Conservation (phyloP, 768 basidiomycete species). For the Hygrophoropsis aurantiaca region DNA sequence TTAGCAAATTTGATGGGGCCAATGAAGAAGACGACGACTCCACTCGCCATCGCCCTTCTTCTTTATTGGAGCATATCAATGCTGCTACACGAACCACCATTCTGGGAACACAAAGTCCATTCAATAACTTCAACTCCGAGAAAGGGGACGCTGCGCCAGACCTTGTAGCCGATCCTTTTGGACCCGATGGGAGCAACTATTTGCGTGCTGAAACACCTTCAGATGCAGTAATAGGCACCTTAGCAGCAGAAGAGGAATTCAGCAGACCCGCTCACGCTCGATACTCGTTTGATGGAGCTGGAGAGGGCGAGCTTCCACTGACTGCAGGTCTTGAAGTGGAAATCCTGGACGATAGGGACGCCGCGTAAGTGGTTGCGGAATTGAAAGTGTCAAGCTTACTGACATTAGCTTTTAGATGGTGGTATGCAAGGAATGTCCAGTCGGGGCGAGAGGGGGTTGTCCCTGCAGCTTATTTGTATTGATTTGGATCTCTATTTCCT, state of each 20-base stretch:
- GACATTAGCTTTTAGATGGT: constrained; percentile 63
- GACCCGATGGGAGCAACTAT: constrained; percentile 75
- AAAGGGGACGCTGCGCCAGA: constrained; percentile 52
- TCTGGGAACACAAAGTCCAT: constrained; percentile 50
- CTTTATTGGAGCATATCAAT: constrained; percentile 87
- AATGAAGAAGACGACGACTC: constrained; percentile 79
- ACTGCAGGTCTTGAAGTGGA: constrained; percentile 70
- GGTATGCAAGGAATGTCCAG: constrained; percentile 83
- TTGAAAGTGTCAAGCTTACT: constrained; percentile 2
- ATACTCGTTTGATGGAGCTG: constrained; percentile 78
- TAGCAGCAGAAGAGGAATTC: constrained; percentile 59
- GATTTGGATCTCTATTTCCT: constrained; percentile 33
- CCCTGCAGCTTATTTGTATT: constrained; percentile 89
- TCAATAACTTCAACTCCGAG: constrained; percentile 39
- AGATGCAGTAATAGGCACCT: constrained; percentile 62
- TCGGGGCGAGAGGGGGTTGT: constrained; percentile 88
- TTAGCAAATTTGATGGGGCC: constrained; percentile 58
- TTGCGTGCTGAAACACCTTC: constrained; percentile 80
- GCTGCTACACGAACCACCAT: constrained; percentile 86
- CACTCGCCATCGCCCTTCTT: constrained; percentile 78
- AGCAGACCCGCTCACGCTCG: constrained; percentile 78
- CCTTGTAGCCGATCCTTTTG: constrained; percentile 54
- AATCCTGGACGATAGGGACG: constrained; percentile 77
- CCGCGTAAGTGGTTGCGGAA: constrained; percentile 53
- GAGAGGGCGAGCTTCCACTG: constrained; percentile 75